Evolutionary conservation across 768 basidiomycete genomes (phyloP).

Genomic region (Russula foetens): DNA sequence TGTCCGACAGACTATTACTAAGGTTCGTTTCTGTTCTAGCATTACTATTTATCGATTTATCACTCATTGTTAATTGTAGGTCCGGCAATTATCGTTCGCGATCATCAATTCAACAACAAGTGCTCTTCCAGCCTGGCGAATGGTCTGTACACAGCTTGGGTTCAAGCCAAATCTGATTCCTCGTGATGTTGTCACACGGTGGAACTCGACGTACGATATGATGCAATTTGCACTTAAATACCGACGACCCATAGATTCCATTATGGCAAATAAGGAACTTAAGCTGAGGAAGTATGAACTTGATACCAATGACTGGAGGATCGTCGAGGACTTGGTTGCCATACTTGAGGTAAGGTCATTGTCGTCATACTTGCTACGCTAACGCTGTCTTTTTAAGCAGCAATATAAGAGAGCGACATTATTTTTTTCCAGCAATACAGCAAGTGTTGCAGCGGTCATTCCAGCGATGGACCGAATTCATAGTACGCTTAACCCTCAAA

Average conservation of each 20-base stretch:
- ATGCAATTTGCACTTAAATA: constrained; percentile 17
- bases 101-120: neutral
- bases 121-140: neutral
- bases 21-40: no score
- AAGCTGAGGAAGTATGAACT: constrained; percentile 9
- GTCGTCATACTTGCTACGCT: no score
- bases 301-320: neutral
- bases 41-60: no score
- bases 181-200: constrained; percentile 23
- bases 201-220: constrained; percentile 23
- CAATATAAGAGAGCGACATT: neutral
- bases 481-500: no score
- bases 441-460: no score
- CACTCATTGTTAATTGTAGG: no score
- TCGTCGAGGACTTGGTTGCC: neutral
- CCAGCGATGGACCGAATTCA: no score
- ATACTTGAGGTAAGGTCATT: neutral
- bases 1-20: no score
- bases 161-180: neutral
- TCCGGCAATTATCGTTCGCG: neutral
- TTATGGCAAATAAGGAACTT: neutral
- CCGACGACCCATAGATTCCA: neutral
- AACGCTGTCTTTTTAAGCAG: no score
- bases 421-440: neutral
- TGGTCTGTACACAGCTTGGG: no score